Evolutionary conservation across 805 yeast genomes (phyloP).

Genomic region (Candida vaughaniae): DNA sequence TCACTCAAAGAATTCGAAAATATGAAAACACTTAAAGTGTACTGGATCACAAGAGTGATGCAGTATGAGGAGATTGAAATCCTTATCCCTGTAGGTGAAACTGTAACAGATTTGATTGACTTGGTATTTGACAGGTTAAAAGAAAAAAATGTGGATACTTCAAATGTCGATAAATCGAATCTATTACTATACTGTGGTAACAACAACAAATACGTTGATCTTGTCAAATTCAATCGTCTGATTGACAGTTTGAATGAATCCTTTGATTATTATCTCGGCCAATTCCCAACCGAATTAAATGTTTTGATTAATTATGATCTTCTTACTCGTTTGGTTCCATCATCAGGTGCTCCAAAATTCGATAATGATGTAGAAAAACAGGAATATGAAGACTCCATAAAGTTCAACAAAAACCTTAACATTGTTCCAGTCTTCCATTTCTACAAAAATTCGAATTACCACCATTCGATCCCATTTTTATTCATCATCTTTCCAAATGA

Average conservation of each 20-base stretch:
- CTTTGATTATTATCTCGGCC: conserved; percentile 39
- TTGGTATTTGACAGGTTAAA: conserved; percentile 56
- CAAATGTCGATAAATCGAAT: conserved; percentile 26
- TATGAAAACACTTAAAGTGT: conserved; percentile 61
- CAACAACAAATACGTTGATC: conserved; percentile 37
- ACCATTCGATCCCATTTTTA: conserved; percentile 85
- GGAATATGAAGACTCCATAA: conserved; percentile 24
- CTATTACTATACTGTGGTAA: conserved; percentile 59
- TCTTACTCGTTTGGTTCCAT: conserved; percentile 19
- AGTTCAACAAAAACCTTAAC: conserved; percentile 29
- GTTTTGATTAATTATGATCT: conserved; percentile 36
- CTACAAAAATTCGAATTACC: conserved; percentile 59
- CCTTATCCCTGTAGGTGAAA: conserved; percentile 62
- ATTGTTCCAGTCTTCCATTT: conserved; percentile 74
- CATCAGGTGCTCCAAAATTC: conserved; percentile 20
- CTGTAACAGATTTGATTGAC: conserved; percentile 50
- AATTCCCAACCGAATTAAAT: conserved; percentile 43
- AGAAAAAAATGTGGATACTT: conserved; percentile 26
- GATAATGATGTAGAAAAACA: conserved; percentile 23
- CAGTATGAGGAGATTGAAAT: conserved; percentile 70
- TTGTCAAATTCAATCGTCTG: conserved; percentile 34
- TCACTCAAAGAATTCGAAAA: conserved; percentile 76
- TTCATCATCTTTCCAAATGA: conserved; percentile 74
- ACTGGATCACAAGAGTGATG: conserved; percentile 65
- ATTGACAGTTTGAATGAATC: conserved; percentile 34